Evolutionary conservation across 768 basidiomycete species (phyloP).

Genomic region (Mrakia gelida): DNA sequence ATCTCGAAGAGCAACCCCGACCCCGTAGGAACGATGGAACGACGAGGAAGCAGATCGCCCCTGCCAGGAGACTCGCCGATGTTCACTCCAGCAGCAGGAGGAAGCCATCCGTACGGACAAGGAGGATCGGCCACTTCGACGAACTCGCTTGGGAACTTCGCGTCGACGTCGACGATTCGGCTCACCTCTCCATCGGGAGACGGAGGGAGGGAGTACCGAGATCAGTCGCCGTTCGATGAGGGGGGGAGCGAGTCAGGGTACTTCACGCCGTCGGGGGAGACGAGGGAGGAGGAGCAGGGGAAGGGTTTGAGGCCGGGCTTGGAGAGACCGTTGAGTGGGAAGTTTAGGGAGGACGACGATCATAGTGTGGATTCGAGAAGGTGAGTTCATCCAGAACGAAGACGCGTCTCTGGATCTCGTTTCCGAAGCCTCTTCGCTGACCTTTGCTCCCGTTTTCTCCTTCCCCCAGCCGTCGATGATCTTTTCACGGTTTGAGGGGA

Average conservation of each 20-base stretch:
- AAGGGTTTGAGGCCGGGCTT: not conserved
- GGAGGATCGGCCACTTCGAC: not conserved
- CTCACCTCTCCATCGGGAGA: not conserved
- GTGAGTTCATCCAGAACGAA: not conserved
- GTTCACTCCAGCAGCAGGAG: not conserved
- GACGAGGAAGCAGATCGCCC: not conserved
- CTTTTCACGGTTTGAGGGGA: no score
- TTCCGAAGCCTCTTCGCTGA: not conserved
- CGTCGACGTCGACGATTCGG: constrained; percentile 5
- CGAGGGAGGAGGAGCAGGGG: not conserved
- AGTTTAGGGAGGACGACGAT: constrained; percentile 12
- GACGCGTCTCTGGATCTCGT: not conserved
- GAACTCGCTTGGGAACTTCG: not conserved
- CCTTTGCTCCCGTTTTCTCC: no score
- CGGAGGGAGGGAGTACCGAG: not conserved
- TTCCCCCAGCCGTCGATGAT: no score
- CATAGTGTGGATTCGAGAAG: not conserved
- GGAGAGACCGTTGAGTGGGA: constrained; percentile 11
- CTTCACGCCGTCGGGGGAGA: not conserved
- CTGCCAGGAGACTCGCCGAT: not conserved
- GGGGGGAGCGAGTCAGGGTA: not conserved
- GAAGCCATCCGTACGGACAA: not conserved
- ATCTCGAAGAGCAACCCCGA: not conserved
- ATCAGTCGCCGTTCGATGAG: not conserved
- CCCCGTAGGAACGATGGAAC: not conserved